phyloP scores from a whole-genome alignment of 2,329 filamentous ascomycete species.

The Fusarium gaditjirri region DNA sequence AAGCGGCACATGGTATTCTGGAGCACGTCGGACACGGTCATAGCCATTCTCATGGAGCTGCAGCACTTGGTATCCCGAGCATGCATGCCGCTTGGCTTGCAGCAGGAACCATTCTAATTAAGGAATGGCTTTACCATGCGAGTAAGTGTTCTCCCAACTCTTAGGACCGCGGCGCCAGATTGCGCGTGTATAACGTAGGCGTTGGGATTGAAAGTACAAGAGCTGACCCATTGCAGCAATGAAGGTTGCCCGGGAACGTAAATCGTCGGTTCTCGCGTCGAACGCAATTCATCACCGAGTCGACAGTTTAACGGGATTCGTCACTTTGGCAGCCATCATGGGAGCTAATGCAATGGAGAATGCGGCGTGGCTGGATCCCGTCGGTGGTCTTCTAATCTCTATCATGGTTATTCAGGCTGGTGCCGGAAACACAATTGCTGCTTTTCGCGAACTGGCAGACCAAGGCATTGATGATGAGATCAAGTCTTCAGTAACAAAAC shows the following conservation, averaged over 20 bases:
- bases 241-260: conserved; percentile 93
- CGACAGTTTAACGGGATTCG: conserved; percentile 94
- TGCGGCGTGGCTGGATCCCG: conserved; percentile 92
- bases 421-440: conserved; percentile 82
- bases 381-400: conserved; percentile 92
- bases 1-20: conserved; percentile 72
- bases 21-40: conserved; percentile 72
- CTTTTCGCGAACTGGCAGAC: conserved; percentile 91
- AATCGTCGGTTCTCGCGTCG: conserved; percentile 93
- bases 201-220: not conserved
- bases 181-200: not conserved
- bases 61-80: conserved; percentile 71
- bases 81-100: conserved; percentile 96
- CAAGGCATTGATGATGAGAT: conserved; percentile 88
- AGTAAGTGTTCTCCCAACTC: conserved; percentile 71
- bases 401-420: conserved; percentile 93
- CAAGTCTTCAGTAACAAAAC: conserved; percentile 74
- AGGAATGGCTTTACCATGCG: conserved; percentile 96
- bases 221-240: conserved; percentile 70
- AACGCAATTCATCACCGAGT: conserved; percentile 97
- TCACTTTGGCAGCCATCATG: conserved; percentile 88
- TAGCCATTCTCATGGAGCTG: conserved; percentile 66
- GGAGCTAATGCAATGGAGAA: conserved; percentile 88
- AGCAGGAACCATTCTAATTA: conserved; percentile 86
- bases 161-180: not conserved